Conservation (phyloP, 2,329 filamentous ascomycete species). For the Bipolaris oryzae region DNA sequence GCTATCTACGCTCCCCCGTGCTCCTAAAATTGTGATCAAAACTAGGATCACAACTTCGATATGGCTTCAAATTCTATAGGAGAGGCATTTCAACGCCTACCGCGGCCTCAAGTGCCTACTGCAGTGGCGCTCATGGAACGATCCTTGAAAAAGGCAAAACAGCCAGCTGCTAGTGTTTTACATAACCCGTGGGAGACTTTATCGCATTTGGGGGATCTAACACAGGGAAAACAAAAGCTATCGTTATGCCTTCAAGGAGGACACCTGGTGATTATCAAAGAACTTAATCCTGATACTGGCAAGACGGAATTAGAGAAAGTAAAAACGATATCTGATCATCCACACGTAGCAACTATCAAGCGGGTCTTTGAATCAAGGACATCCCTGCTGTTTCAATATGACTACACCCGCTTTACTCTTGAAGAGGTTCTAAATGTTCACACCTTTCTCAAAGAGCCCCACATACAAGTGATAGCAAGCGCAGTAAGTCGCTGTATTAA, state of each 20-base stretch:
- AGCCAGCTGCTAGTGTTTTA: neutral
- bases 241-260: neutral
- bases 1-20: neutral
- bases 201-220: neutral
- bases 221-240: neutral
- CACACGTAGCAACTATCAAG: neutral
- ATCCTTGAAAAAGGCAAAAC: neutral
- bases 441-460: neutral
- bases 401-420: conserved; percentile 2
- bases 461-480: conserved; percentile 2
- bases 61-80: neutral
- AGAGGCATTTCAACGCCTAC: neutral
- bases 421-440: conserved; percentile 4
- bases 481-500: neutral
- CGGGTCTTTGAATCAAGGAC: neutral
- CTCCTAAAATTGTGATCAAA: neutral
- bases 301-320: neutral
- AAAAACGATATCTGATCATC: conserved; percentile 2
- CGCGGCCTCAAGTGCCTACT: conserved; percentile 3
- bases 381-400: neutral
- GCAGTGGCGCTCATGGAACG: neutral
- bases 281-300: neutral
- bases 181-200: neutral
- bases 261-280: neutral
- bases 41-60: neutral